Conservation (phyloP, 345 rosid genomes). For the Citrus trifoliata region DNA sequence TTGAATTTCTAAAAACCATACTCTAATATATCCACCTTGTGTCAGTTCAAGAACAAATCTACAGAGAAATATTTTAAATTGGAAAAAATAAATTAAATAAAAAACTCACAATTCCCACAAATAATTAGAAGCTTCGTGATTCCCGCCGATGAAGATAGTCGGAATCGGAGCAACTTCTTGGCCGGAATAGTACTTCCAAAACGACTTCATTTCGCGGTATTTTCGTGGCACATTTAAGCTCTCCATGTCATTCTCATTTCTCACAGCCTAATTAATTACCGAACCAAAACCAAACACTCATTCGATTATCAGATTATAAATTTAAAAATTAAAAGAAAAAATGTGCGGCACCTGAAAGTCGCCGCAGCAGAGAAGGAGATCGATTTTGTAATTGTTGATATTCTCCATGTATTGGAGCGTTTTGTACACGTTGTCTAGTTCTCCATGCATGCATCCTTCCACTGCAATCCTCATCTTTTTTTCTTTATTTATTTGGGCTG, state of each 20-base stretch:
- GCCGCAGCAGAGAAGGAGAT: constrained; percentile 95
- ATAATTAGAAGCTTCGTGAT: constrained; percentile 97
- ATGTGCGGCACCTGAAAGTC: constrained; percentile 64
- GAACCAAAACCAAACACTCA: neutral
- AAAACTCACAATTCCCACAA: constrained; percentile 81
- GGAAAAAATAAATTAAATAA: neutral
- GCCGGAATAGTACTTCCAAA: constrained; percentile 92
- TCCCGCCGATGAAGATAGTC: constrained; percentile 92
- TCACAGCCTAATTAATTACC: constrained; percentile 57
- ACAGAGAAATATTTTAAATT: neutral
- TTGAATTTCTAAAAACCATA: too few relatives aligned
- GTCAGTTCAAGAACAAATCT: neutral
- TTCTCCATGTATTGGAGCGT: constrained; percentile 60
- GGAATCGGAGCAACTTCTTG: constrained; percentile 78
- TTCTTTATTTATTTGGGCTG: neutral
- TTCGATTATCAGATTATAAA: neutral
- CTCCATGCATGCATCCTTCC: constrained; percentile 99
- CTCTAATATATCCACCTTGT: too few relatives aligned
- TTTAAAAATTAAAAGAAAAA: neutral
- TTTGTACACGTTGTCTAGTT: constrained; percentile 71
- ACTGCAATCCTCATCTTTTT: constrained; percentile 78
- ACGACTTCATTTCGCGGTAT: constrained; percentile 78
- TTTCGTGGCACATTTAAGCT: constrained; percentile 74
- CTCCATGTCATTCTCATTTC: constrained; percentile 82
- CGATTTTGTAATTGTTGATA: constrained; percentile 59